Evolutionary conservation across 2,329 filamentous ascomycete species (phyloP).

Genomic region (Raffaelea ambrosiae): DNA sequence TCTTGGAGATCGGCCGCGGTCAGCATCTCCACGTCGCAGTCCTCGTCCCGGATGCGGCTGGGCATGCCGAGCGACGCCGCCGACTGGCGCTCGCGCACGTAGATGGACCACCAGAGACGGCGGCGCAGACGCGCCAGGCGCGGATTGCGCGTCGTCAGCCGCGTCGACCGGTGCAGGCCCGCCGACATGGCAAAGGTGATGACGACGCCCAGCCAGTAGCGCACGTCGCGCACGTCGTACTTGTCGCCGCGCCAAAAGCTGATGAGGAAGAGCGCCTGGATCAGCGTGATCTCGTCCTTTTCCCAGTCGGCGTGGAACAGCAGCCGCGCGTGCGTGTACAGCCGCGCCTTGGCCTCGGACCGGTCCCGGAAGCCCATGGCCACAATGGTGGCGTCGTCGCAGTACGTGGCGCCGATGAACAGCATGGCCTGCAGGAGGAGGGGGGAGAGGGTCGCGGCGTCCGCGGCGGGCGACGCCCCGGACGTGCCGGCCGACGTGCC

Average conservation of each 20-base stretch:
- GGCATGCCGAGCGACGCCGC: background rate
- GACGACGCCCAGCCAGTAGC: background rate
- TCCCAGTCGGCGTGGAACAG: background rate
- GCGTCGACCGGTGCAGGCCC: background rate
- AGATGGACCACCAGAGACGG: background rate
- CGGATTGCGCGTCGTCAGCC: background rate
- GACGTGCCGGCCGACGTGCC: background rate
- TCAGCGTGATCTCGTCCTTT: background rate
- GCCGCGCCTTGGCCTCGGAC: background rate
- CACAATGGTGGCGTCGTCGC: background rate
- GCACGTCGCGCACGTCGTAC: background rate
- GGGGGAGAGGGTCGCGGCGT: no score
- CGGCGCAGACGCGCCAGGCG: background rate
- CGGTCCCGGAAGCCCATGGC: background rate
- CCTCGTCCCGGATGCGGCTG: background rate
- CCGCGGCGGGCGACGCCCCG: no score
- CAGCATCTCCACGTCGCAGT: background rate
- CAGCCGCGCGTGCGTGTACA: background rate
- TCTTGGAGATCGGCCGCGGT: background rate
- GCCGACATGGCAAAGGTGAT: background rate
- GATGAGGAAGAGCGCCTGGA: background rate
- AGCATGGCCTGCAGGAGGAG: background rate
- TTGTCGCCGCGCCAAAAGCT: background rate
- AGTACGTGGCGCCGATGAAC: background rate
- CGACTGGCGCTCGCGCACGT: background rate